A percentile compares a stretch with the other conserved stretches of the same genome.
Evolutionary conservation across 495 filamentous ascomycete species (phyloP).

Genomic region (Podospora anserina): DNA sequence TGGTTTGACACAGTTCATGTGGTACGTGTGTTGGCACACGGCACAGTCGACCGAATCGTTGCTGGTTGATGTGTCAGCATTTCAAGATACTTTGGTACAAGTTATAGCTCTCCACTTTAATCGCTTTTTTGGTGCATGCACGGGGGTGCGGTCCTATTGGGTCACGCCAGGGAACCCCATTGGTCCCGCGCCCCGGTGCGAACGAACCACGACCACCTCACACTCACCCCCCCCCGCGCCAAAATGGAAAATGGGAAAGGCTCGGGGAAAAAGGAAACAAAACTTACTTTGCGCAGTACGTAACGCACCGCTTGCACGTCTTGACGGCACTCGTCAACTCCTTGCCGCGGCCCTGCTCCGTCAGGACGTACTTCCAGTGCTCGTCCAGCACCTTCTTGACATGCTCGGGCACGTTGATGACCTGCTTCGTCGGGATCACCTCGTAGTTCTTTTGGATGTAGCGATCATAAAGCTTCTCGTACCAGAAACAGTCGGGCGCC

Average conservation of each 20-base stretch:
- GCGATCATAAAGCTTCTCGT: constrained; percentile 93
- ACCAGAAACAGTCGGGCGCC: constrained; percentile 85
- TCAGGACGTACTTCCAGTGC: constrained; percentile 90
- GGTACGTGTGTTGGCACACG: constrained; percentile 89
- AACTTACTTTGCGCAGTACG: constrained; percentile 84
- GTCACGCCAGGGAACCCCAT: background rate
- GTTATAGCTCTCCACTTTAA: constrained; percentile 11
- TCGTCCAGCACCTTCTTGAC: constrained; percentile 95
- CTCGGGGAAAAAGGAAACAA: constrained; percentile 10
- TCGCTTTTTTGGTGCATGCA: background rate
- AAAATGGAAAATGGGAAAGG: constrained; percentile 21
- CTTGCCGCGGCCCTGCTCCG: constrained; percentile 86
- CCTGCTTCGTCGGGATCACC: constrained; percentile 83
- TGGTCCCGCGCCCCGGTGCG: background rate
- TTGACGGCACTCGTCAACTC: constrained; percentile 97
- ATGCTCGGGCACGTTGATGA: constrained; percentile 91
- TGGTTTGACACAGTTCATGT: constrained; percentile 96
- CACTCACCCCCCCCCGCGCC: background rate
- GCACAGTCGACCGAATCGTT: constrained; percentile 96
- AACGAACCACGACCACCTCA: background rate
- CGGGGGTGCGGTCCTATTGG: constrained; percentile 9
- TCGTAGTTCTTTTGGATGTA: constrained; percentile 98
- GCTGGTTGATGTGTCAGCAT: constrained; percentile 48
- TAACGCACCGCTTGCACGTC: constrained; percentile 83
- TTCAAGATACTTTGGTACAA: background rate